Conservation (phyloP, 768 basidiomycete genomes). For the Leucosporidium creatinivorum region DNA sequence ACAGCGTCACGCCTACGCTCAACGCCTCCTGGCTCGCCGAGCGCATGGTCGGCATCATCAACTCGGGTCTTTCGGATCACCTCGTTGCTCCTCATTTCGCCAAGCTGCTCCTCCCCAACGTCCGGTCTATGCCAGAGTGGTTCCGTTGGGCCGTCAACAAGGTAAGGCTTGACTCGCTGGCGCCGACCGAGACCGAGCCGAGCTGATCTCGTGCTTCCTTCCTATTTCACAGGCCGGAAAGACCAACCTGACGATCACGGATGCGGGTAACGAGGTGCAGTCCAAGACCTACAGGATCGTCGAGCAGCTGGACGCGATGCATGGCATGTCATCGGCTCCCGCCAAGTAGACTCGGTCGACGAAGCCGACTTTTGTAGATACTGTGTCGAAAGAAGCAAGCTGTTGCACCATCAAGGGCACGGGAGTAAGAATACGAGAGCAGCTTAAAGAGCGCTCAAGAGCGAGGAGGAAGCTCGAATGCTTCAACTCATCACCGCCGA, state of each 20-base stretch:
- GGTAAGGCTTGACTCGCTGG: neutral
- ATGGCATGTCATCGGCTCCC: conserved; percentile 2
- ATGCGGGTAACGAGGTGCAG: conserved; percentile 16
- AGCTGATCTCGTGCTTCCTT: neutral
- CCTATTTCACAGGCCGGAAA: conserved; percentile 7
- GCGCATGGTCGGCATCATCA: conserved; percentile 20
- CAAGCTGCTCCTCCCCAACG: conserved; percentile 4
- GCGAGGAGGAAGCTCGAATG: too few relatives aligned
- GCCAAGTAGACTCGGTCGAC: neutral
- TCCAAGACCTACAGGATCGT: conserved; percentile 12
- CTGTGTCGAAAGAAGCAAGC: too few relatives aligned
- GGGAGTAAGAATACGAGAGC: too few relatives aligned
- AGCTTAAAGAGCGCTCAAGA: too few relatives aligned
- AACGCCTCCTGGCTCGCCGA: conserved; percentile 11
- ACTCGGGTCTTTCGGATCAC: conserved; percentile 22
- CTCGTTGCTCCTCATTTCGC: conserved; percentile 23
- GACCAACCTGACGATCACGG: conserved; percentile 22
- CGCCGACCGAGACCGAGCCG: neutral
- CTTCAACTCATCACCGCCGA: too few relatives aligned
- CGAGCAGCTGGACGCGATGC: conserved; percentile 17
- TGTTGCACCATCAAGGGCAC: too few relatives aligned
- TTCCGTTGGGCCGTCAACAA: conserved; percentile 14
- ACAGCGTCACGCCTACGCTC: conserved; percentile 19
- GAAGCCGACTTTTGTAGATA: neutral
- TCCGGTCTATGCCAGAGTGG: conserved; percentile 20